Evolutionary conservation across 148 eudicot species (phyloP).

Genomic region (Rhododendron henanense): DNA sequence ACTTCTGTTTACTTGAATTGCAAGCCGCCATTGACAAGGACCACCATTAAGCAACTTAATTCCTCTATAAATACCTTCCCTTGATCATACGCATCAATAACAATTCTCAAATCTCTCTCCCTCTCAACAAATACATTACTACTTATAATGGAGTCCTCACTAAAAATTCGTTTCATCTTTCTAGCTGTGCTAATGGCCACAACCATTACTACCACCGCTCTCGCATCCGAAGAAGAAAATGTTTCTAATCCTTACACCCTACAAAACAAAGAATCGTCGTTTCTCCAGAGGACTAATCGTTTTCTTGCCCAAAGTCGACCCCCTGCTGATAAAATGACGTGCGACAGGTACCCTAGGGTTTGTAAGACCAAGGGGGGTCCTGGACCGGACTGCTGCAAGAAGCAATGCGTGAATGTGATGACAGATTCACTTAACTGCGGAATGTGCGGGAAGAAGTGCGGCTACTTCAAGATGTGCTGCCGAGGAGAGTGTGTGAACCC

Average conservation of each 20-base stretch:
- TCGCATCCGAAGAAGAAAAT: not conserved
- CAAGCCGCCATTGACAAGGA: not conserved
- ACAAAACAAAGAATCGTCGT: not conserved
- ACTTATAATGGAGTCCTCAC: not conserved
- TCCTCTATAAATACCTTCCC: slow-evolving; percentile 10
- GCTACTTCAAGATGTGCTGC: slow-evolving; percentile 51
- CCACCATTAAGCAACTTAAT: not conserved
- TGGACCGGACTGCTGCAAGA: slow-evolving; percentile 59
- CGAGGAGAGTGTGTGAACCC: slow-evolving; percentile 52
- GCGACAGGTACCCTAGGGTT: slow-evolving; percentile 47
- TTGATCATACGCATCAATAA: not conserved
- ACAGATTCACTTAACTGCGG: slow-evolving; percentile 57
- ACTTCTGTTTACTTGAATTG: slow-evolving; percentile 3
- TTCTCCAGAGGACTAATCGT: not conserved
- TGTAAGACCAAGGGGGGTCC: slow-evolving; percentile 45
- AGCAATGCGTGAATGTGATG: slow-evolving; percentile 54
- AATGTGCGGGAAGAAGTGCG: slow-evolving; percentile 58
- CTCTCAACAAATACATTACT: not conserved
- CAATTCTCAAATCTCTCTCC: not conserved
- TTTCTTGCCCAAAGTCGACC: not conserved
- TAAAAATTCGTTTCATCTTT: not conserved
- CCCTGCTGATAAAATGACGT: slow-evolving; percentile 14
- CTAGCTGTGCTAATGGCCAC: not conserved
- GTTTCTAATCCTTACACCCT: not conserved
- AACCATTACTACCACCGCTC: not conserved